Conservation (phyloP, 148 eudicot species). For the Cornus suecica region DNA sequence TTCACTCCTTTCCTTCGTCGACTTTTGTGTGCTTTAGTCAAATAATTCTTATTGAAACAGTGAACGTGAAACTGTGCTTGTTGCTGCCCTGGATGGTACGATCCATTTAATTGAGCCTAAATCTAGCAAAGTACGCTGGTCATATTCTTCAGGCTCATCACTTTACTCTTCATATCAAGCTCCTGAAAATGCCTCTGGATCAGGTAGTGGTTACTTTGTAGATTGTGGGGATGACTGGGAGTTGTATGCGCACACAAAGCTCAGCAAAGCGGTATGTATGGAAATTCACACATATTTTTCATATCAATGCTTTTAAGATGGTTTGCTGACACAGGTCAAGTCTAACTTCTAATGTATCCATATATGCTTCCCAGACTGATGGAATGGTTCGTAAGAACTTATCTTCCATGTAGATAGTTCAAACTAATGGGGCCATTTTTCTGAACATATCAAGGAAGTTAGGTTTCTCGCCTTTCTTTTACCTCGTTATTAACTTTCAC, state of each 20-base stretch:
- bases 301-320: neutral
- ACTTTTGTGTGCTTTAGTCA: neutral
- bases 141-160: constrained; percentile 75
- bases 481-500: neutral
- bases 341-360: neutral
- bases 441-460: neutral
- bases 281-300: neutral
- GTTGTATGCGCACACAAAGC: constrained; percentile 51
- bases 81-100: constrained; percentile 84
- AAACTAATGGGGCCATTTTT: neutral
- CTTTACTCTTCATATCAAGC: constrained; percentile 77
- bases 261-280: constrained; percentile 56
- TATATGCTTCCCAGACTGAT: neutral
- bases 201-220: constrained; percentile 43
- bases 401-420: neutral
- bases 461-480: neutral
- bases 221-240: constrained; percentile 89
- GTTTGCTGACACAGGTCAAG: neutral
- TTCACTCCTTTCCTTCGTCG: neutral
- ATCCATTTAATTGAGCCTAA: constrained; percentile 62
- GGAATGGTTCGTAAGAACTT: neutral
- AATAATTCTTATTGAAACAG: constrained; percentile 25
- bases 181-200: constrained; percentile 41
- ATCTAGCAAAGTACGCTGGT: constrained; percentile 70
- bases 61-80: constrained; percentile 50